Percentiles rank a stretch among this genome's conserved stretches.
phyloP scores from a whole-genome alignment of 306 rosid genomes.

The Fagus sylvatica region DNA sequence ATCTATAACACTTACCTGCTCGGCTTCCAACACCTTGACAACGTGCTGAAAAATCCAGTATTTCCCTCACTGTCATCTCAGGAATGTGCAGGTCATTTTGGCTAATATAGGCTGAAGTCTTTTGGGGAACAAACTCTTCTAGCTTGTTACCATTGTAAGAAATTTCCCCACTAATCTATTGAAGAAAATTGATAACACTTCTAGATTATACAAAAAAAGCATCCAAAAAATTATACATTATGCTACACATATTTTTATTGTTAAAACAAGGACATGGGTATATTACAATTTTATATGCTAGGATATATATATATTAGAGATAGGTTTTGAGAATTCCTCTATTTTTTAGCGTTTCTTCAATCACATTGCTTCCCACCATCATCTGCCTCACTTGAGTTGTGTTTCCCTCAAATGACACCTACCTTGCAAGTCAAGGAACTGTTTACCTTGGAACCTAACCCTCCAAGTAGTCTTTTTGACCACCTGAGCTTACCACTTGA shows the following conservation, averaged over 20 bases:
- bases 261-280: neutral
- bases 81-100: constrained; percentile 68
- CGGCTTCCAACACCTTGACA: constrained; percentile 77
- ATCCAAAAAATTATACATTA: neutral
- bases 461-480: too few species aligned
- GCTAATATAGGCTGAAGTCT: constrained; percentile 69
- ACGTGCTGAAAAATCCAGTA: constrained; percentile 66
- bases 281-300: neutral
- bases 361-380: too few species aligned
- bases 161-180: constrained; percentile 52
- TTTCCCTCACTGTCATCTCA: constrained; percentile 82
- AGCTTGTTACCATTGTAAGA: constrained; percentile 60
- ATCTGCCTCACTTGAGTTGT: too few species aligned
- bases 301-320: too few species aligned
- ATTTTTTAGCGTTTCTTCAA: too few species aligned
- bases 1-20: constrained; percentile 39
- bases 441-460: too few species aligned
- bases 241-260: neutral
- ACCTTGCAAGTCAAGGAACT: too few species aligned
- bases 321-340: too few species aligned
- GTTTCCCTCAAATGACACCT: too few species aligned
- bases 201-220: neutral
- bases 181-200: too few species aligned
- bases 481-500: too few species aligned
- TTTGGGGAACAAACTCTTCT: constrained; percentile 63